Evolutionary conservation across 2,329 filamentous ascomycete genomes (phyloP), one percentile per base, ranked within the genome.

Genomic region (Corniculantispora saksenae): DNA sequence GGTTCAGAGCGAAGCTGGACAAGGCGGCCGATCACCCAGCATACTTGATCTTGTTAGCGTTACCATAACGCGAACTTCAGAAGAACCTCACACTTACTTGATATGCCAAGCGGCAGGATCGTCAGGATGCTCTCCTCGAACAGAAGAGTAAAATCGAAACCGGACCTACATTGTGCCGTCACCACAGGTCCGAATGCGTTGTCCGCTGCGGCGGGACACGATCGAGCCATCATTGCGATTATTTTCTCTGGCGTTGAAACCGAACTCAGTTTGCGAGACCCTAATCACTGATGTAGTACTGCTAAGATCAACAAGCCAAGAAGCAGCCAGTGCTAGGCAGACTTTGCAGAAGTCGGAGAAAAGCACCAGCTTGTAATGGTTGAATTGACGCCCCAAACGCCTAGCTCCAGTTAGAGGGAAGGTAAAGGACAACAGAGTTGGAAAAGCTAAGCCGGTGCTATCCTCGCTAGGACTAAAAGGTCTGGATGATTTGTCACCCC

Each of bases 111-210:
- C 17, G 70, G 69, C 25, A 67, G 61, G 40, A 72, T 40, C 12
- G 67, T 69, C 21, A 73, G 64, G 29, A 32, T 32, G 32, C 32
- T 32, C 32, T 32, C 32, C 57, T 74, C 70, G 58, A 73, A 74
- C 3, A 74, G 66, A 3, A 73, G 68, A 13, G 72, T 72, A 61
- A 74, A 73, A 63, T 74, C 72, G 32, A 54, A 32, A 19, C 50
- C 50, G 12, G 12, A 23, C 19, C 48, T 21, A 15, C 48, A 51
- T 15, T 6, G 23, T 25, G 48, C 23, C 12, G 12, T 10, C 7
- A 27, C 48, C 7, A 21, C 23, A 23, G 48, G 48, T 21, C 48
- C 48, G 15, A 51, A 51, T 25, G 48, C 23, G 15, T 51, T 51
- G 48, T 51, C 48, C 48, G 48, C n/a, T 15, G 48, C 17, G 23